Evolutionary conservation across 306 rosid genomes (phyloP).

Genomic region (Lathyrus tuberosus): DNA sequence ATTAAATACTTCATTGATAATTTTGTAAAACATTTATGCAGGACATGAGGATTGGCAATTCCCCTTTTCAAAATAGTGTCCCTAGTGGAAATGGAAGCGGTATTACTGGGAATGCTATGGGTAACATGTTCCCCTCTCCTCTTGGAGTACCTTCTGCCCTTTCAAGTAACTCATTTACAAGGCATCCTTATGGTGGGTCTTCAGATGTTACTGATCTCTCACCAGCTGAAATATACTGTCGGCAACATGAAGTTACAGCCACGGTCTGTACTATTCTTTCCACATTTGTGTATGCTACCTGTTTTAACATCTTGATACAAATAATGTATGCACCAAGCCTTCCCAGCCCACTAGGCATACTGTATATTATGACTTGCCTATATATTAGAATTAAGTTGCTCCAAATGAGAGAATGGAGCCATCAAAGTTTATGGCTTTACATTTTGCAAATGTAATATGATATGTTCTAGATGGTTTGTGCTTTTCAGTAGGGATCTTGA

Average conservation of each 20-base stretch:
- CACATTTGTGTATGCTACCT: neutral
- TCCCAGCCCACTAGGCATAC: neutral
- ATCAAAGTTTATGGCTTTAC: neutral
- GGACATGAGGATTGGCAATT: conserved; percentile 66
- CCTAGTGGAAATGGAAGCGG: conserved; percentile 66
- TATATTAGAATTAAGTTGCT: conserved; percentile 10
- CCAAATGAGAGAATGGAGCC: conserved; percentile 10
- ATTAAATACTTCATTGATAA: conserved; percentile 10
- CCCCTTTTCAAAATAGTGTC: conserved; percentile 63
- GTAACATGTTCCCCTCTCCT: conserved; percentile 59
- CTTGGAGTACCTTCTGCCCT: conserved; percentile 65
- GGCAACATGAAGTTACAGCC: conserved; percentile 92
- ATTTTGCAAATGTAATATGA: conserved; percentile 1
- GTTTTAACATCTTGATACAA: conserved; percentile 25
- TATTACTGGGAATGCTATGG: conserved; percentile 62
- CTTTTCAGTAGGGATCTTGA: neutral
- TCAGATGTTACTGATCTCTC: conserved; percentile 68
- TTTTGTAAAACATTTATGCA: conserved; percentile 44
- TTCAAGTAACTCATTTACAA: conserved; percentile 53
- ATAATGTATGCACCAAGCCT: conserved; percentile 14
- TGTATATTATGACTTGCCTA: conserved; percentile 17
- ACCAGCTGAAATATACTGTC: conserved; percentile 80
- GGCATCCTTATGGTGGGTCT: conserved; percentile 65
- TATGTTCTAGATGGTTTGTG: neutral
- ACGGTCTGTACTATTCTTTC: conserved; percentile 60